phyloP scores from a whole-genome alignment of 768 basidiomycete genomes.

The Cubamyces sp. region DNA sequence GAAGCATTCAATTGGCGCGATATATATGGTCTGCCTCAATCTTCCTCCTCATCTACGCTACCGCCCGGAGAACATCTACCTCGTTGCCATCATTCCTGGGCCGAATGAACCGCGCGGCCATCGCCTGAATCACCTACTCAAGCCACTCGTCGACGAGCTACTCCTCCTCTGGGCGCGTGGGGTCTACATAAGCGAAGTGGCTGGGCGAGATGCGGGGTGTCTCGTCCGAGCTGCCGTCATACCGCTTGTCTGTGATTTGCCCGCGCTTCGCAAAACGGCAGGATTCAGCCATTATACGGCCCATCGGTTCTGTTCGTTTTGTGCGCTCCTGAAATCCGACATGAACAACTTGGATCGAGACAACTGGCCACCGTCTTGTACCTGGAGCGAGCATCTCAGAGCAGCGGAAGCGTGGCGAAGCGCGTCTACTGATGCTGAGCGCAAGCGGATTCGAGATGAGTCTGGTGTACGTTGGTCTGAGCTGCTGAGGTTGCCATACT shows the following conservation, averaged over 20 bases:
- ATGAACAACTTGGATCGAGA: constrained; percentile 34
- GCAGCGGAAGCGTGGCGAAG: constrained; percentile 29
- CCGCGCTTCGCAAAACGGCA: constrained; percentile 37
- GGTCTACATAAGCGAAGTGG: constrained; percentile 34
- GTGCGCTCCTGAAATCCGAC: constrained; percentile 29
- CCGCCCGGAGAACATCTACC: constrained; percentile 41
- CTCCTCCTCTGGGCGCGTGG: constrained; percentile 40
- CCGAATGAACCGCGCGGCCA: constrained; percentile 40
- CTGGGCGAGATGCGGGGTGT: constrained; percentile 30
- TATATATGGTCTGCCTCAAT: constrained; percentile 34
- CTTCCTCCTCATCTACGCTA: constrained; percentile 31
- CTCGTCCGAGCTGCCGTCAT: constrained; percentile 35
- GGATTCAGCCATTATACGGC: constrained; percentile 33
- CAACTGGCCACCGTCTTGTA: constrained; percentile 30
- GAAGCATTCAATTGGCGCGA: constrained; percentile 20
- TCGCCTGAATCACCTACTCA: constrained; percentile 44
- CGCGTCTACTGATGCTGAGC: constrained; percentile 14
- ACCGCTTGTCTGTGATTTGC: constrained; percentile 42
- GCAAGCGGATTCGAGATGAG: constrained; percentile 18
- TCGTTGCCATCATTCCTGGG: constrained; percentile 47
- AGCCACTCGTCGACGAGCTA: constrained; percentile 43
- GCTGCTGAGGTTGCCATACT: constrained; percentile 44
- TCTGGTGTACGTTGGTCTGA: constrained; percentile 35
- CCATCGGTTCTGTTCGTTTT: constrained; percentile 36
- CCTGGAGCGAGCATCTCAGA: constrained; percentile 25